Evolutionary conservation across 106 monocot genomes (phyloP).

Genomic region (Ottelia alismoides): DNA sequence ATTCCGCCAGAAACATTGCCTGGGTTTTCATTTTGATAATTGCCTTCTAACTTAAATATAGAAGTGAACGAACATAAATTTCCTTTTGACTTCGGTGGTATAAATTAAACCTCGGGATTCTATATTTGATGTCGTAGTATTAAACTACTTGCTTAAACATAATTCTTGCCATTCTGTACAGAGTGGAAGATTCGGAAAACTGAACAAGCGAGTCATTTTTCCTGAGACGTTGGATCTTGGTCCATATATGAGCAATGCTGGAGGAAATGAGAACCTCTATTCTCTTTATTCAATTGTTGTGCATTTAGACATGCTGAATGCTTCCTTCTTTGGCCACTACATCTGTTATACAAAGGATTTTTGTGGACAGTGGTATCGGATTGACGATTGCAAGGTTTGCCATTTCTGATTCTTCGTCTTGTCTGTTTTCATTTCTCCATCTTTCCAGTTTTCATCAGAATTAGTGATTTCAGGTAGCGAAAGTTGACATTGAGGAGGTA

Average conservation of each 20-base stretch:
- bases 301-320: constrained; percentile 91
- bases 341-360: constrained; percentile 81
- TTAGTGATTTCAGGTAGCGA: constrained; percentile 46
- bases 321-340: constrained; percentile 97
- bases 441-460: background rate
- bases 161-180: constrained; percentile 14
- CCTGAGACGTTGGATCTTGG: constrained; percentile 60
- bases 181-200: constrained; percentile 90
- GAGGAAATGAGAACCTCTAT: constrained; percentile 49
- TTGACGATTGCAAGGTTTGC: constrained; percentile 91
- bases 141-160: too few relatives aligned
- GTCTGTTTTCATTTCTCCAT: background rate
- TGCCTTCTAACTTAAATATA: too few relatives aligned
- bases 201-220: constrained; percentile 88
- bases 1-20: too few relatives aligned
- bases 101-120: too few relatives aligned
- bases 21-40: too few relatives aligned
- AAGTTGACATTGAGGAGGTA: constrained; percentile 78
- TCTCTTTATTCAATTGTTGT: constrained; percentile 88
- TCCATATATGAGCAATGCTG: constrained; percentile 63
- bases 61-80: too few relatives aligned
- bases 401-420: background rate
- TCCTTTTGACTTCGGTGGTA: too few relatives aligned
- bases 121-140: too few relatives aligned
- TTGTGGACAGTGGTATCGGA: constrained; percentile 53